phyloP scores from a whole-genome alignment of 2,329 filamentous ascomycete genomes.

The Lasiodiplodia gonubiensis region DNA sequence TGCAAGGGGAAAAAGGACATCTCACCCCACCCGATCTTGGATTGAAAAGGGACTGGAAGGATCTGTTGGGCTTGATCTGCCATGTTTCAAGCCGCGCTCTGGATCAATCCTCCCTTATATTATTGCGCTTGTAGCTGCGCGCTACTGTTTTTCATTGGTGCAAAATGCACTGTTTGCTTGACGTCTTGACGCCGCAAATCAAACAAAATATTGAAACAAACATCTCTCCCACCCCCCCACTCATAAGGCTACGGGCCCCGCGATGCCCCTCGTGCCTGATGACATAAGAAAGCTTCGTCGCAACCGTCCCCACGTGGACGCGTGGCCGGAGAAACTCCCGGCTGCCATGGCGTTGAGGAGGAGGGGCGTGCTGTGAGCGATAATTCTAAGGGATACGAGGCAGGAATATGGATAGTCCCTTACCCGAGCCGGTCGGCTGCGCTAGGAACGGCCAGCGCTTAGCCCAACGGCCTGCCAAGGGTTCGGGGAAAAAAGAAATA shows the following conservation, averaged over 20 bases:
- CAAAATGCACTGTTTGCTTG: too few relatives aligned
- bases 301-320: neutral
- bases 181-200: too few relatives aligned
- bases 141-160: too few relatives aligned
- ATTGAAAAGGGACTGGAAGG: neutral
- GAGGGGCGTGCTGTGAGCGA: neutral
- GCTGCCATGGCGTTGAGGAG: neutral
- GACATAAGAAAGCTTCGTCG: neutral
- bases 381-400: neutral
- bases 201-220: too few relatives aligned
- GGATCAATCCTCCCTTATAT: neutral
- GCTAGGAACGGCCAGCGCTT: neutral
- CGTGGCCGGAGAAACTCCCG: neutral
- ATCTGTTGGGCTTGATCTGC: neutral
- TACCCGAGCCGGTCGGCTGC: neutral
- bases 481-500: neutral
- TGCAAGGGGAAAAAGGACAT: neutral
- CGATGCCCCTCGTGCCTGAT: neutral
- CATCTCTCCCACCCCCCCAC: too few relatives aligned
- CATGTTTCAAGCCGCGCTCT: neutral
- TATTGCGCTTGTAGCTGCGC: neutral
- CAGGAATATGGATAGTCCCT: neutral
- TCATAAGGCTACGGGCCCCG: neutral
- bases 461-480: slow-evolving; percentile 3
- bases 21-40: neutral